phyloP scores from a whole-genome alignment of 176 grass and related monocot genomes.

The Elaeis guineensis region DNA sequence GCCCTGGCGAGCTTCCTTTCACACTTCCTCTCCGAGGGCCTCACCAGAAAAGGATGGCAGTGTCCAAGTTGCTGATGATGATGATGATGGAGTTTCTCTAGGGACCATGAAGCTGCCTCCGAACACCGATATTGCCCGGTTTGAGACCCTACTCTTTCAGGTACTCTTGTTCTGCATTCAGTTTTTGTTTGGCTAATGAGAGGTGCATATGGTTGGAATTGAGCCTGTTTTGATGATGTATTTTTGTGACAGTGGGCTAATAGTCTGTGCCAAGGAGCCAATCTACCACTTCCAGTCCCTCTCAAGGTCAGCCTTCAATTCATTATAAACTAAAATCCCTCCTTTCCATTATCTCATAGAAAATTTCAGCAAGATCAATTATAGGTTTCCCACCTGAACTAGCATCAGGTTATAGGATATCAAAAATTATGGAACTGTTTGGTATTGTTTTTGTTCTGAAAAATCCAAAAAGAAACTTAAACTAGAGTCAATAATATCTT shows the following conservation, averaged over 20 bases:
- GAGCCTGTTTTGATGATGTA: background rate
- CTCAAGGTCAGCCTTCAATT: conserved; percentile 46
- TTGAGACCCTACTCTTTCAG: conserved; percentile 72
- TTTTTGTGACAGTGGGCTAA: conserved; percentile 68
- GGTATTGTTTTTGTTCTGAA: too few relatives aligned
- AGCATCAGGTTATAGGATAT: too few relatives aligned
- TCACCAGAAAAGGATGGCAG: conserved; percentile 30
- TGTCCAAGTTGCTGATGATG: conserved; percentile 23
- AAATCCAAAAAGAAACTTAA: too few relatives aligned
- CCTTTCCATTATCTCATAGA: too few relatives aligned
- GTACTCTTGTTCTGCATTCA: conserved; percentile 10
- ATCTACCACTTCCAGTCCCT: conserved; percentile 76
- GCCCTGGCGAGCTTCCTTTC: conserved; percentile 7
- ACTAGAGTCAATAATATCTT: too few relatives aligned
- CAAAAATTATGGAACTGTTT: background rate
- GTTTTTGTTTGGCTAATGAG: too few relatives aligned
- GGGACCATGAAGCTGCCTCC: conserved; percentile 83
- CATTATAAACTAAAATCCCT: too few relatives aligned
- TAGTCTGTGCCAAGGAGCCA: conserved; percentile 93
- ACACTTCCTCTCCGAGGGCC: conserved; percentile 12
- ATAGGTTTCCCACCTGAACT: too few relatives aligned
- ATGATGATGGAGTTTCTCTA: conserved; percentile 55
- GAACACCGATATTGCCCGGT: conserved; percentile 54
- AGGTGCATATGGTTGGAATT: too few relatives aligned
- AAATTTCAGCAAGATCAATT: too few relatives aligned